Conservation (phyloP, 2,329 filamentous ascomycete species). For the Colletotrichum incanum region DNA sequence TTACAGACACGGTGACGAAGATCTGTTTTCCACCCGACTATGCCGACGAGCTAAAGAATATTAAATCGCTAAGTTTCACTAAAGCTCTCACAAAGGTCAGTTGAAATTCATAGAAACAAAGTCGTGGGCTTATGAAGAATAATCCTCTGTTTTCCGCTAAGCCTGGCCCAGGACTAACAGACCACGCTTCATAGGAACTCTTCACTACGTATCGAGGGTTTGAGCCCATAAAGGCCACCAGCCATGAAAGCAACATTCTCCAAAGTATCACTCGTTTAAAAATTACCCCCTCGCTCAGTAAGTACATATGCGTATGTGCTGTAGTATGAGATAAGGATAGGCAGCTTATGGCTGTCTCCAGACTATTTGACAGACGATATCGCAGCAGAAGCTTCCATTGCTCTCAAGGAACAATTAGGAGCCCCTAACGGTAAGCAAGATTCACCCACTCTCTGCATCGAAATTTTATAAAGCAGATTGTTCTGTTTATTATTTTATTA, state of each 20-base stretch:
- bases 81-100: neutral
- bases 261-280: neutral
- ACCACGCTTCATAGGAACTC: neutral
- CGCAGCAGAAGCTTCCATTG: neutral
- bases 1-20: neutral
- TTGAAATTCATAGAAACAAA: neutral
- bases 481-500: no score
- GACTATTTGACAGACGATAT: neutral
- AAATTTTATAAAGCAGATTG: no score
- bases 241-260: neutral
- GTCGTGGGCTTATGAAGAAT: no score
- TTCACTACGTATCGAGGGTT: neutral
- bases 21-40: neutral
- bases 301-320: neutral
- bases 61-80: neutral
- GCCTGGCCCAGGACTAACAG: neutral
- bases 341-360: neutral
- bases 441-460: neutral
- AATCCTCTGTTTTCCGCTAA: neutral
- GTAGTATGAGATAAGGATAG: no score
- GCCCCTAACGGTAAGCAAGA: neutral
- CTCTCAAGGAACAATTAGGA: neutral
- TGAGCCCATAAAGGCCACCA: neutral
- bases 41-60: slow-evolving; percentile 1
- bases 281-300: neutral